These are phyloP conservation scores for Diutina scorzettiae DNA, from an alignment of 1,139 yeast genomes.

Conservation along the genomic window DNA sequence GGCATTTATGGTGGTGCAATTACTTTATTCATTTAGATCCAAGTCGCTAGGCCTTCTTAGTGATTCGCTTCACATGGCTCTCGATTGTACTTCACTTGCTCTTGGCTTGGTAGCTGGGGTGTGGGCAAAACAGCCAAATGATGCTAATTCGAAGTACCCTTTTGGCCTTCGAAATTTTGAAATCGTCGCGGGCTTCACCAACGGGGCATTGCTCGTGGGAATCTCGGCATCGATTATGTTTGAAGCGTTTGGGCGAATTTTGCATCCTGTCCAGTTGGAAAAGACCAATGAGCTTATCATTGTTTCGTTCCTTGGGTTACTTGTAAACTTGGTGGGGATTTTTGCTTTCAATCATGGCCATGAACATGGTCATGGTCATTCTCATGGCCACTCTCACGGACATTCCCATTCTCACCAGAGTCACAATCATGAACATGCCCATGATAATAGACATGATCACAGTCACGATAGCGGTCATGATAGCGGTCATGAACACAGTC, in stretches of 20 bases:
- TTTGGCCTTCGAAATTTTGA: slow-evolving; percentile 81
- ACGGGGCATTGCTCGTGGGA: slow-evolving; percentile 78
- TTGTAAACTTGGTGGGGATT: slow-evolving; percentile 85
- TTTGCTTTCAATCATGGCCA: slow-evolving; percentile 88
- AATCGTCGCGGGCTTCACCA: slow-evolving; percentile 88
- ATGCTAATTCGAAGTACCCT: slow-evolving; percentile 63
- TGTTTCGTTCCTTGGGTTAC: slow-evolving; percentile 72
- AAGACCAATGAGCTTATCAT: slow-evolving; percentile 77
- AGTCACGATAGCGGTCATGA: slow-evolving; percentile 17
- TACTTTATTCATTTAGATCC: slow-evolving; percentile 82
- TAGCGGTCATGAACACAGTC: slow-evolving; percentile 9
- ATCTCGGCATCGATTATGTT: slow-evolving; percentile 80
- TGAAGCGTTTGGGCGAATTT: slow-evolving; percentile 75
- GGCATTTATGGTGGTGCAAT: slow-evolving; percentile 87
- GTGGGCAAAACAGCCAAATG: slow-evolving; percentile 30
- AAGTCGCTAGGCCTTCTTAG: slow-evolving; percentile 84
- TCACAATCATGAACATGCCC: slow-evolving; percentile 15
- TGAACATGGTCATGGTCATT: slow-evolving; percentile 8
- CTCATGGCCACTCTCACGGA: slow-evolving; percentile 15
- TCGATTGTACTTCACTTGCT: slow-evolving; percentile 84
- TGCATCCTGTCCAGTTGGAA: slow-evolving; percentile 64
- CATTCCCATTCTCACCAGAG: slow-evolving; percentile 13
- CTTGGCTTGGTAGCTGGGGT: slow-evolving; percentile 84
- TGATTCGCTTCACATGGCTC: slow-evolving; percentile 91
- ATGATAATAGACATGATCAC: slow-evolving; percentile 12